Evolutionary conservation across 2,329 filamentous ascomycete genomes (phyloP).

Genomic region (Microdochium nivale): DNA sequence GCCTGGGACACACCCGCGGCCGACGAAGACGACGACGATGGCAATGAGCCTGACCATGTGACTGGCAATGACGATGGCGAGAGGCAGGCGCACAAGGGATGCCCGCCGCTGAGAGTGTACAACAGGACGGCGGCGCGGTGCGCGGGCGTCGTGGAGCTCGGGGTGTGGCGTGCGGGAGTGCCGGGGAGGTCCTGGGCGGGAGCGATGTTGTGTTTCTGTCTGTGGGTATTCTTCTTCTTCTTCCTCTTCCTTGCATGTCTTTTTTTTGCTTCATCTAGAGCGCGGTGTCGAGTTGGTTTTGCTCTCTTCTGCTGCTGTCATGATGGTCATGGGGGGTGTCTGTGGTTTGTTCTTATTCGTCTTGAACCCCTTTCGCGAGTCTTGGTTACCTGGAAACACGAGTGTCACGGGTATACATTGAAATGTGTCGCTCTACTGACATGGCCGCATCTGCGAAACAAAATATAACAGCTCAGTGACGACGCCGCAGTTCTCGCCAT

Average conservation of each 20-base stretch:
- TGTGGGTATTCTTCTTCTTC: neutral
- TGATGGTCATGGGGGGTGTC: no score
- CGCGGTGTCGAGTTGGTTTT: no score
- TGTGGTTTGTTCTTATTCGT: no score
- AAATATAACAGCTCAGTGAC: conserved; percentile 29
- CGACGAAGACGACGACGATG: no score
- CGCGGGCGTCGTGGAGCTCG: conserved; percentile 16
- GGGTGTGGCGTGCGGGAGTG: conserved; percentile 13
- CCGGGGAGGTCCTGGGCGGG: conserved; percentile 16
- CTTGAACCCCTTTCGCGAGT: no score
- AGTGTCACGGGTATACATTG: neutral
- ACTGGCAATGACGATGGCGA: neutral
- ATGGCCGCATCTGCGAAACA: no score
- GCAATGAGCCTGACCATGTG: neutral
- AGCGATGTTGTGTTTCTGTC: conserved; percentile 28
- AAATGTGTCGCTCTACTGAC: no score
- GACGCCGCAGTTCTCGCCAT: conserved; percentile 28
- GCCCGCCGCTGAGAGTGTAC: conserved; percentile 25
- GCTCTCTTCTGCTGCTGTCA: no score
- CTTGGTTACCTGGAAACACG: neutral
- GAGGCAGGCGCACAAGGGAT: conserved; percentile 3
- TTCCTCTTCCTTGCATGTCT: neutral
- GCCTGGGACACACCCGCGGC: no score
- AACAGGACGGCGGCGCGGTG: conserved; percentile 40
- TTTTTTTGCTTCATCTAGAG: neutral